Percentiles rank a stretch among this genome's conserved stretches.
These are phyloP conservation scores for Zygosaccharomyces bisporus DNA, from an alignment of 805 yeast genomes.

Conservation along the genomic window DNA sequence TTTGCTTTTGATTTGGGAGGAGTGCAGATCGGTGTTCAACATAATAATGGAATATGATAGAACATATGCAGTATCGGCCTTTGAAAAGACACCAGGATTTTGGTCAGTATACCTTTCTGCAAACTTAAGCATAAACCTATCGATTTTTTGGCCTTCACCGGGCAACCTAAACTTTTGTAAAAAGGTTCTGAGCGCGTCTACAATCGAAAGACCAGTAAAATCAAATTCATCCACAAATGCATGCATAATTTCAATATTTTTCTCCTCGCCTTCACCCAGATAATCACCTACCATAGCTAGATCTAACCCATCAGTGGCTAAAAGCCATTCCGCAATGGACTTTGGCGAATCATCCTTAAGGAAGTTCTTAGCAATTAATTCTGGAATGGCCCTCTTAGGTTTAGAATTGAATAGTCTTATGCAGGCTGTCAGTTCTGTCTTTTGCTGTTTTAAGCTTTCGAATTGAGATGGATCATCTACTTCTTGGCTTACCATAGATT, in stretches of 20 bases:
- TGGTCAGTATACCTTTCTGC: constrained; percentile 89
- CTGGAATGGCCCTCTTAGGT: constrained; percentile 74
- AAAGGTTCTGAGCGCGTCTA: constrained; percentile 79
- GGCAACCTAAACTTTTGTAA: constrained; percentile 90
- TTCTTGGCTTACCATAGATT: constrained; percentile 32
- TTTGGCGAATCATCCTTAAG: constrained; percentile 56
- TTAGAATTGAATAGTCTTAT: constrained; percentile 76
- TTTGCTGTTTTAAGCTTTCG: constrained; percentile 76
- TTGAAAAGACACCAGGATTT: constrained; percentile 81
- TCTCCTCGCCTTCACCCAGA: constrained; percentile 82
- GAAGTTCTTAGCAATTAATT: constrained; percentile 60
- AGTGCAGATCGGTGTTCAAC: constrained; percentile 93
- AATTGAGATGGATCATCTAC: constrained; percentile 78
- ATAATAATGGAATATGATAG: constrained; percentile 87
- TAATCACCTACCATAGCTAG: constrained; percentile 85
- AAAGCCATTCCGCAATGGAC: constrained; percentile 70
- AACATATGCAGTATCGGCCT: constrained; percentile 92
- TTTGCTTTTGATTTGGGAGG: constrained; percentile 75
- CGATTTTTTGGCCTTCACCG: constrained; percentile 97
- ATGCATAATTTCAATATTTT: constrained; percentile 81
- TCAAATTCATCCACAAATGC: constrained; percentile 87
- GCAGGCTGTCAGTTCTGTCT: constrained; percentile 76
- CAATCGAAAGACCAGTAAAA: constrained; percentile 63
- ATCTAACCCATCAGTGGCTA: constrained; percentile 73
- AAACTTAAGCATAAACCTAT: constrained; percentile 92